Base-by-base conservation (phyloP, 768 basidiomycete species). In the Pisolithus marmoratus region DNA sequence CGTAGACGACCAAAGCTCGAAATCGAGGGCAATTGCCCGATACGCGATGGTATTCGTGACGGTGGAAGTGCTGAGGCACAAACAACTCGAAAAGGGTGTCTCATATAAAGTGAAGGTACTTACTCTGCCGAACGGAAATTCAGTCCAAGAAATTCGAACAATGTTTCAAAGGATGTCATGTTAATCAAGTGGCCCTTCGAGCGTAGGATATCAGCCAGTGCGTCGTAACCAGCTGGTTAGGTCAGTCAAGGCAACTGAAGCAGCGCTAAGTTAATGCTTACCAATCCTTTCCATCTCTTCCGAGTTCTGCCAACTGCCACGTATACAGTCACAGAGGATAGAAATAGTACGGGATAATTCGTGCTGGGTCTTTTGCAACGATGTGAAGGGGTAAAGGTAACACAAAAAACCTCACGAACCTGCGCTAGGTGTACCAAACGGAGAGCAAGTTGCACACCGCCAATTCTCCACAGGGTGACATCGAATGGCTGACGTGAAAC, bases 271-370 rank as follows among this genome's bases (percentile, higher is more conserved):
- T 38, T 40, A n/a, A 4, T 12, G 74, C 86, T 60, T 59, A 93
- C 92, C 82, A 49, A 93, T 70, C 31, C 85, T 76, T 63, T 95
- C 94, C 85, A 94, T 92, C 58, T 96, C 94, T 63, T 94, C 94
- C 34, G 90, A 94, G 60, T 91, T 92, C 60, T 90, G 82, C 94
- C 94, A 97, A 59, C 82, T 89, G 58, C 87, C 85, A 56, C 81
- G 81, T 42, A 96, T 65, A 2, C 87, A 81, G 58, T 94, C 91
- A 8, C 81, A 78, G 20, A 95, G 67, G 24, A 94, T 80, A 4
- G 83, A 72, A 6, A 94, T 66, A 0, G 90, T 78, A 15, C 84
- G 73, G 1, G 87, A 87, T 2, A 95, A 59, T 58, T 94, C 90
- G 54, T 89, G 87, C 0, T 84, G 69, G 0, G 82, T 90, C 85